Conservation (phyloP, 2,329 filamentous ascomycete species). For the Epicoccum nigrum region DNA sequence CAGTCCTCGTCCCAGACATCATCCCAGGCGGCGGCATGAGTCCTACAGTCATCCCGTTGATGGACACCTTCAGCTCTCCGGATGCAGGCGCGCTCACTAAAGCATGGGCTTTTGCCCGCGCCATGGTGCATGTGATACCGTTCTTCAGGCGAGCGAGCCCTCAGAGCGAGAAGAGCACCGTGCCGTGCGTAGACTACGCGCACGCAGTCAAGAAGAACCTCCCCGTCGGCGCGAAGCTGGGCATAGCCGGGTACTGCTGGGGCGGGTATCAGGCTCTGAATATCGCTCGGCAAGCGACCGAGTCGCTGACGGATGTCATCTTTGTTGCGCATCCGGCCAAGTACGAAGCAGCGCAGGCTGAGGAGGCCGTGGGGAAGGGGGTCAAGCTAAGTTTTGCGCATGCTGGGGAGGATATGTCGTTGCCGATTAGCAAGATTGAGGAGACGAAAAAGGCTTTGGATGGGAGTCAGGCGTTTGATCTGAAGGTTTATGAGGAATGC, state of each 20-base stretch:
- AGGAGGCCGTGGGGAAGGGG: not conserved
- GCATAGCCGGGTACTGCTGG: slow-evolving; percentile 32
- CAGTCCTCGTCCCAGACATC: slow-evolving; percentile 33
- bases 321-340: slow-evolving; percentile 28
- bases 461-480: slow-evolving; percentile 23
- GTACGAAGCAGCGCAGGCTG: not conserved
- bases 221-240: slow-evolving; percentile 17
- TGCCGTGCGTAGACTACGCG: slow-evolving; percentile 10
- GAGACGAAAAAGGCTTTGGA: slow-evolving; percentile 23
- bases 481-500: slow-evolving; percentile 27
- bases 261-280: slow-evolving; percentile 25
- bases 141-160: slow-evolving; percentile 19
- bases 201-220: slow-evolving; percentile 15
- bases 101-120: not conserved
- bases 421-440: slow-evolving; percentile 21
- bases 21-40: slow-evolving; percentile 29
- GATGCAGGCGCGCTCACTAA: slow-evolving; percentile 2
- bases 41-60: slow-evolving; percentile 9
- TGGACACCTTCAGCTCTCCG: slow-evolving; percentile 16
- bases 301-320: slow-evolving; percentile 15
- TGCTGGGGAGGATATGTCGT: slow-evolving; percentile 24
- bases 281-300: not conserved
- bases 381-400: slow-evolving; percentile 21
- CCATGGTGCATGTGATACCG: slow-evolving; percentile 13
- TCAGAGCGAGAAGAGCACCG: not conserved